Base-by-base conservation (phyloP, 805 yeast species). In the Candida awuae region DNA sequence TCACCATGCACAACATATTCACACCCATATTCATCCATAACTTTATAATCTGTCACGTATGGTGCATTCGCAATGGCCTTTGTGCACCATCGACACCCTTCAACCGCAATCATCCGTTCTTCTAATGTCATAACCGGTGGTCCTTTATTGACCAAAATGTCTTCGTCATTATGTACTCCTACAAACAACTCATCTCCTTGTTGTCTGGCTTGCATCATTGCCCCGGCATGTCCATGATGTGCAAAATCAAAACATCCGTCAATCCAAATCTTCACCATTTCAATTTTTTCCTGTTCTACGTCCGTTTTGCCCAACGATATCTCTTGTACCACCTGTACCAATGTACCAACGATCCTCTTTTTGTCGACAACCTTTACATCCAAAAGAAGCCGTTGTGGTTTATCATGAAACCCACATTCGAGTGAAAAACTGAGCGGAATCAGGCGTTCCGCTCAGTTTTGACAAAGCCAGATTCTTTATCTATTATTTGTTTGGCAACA, bases 191-290 rank as follows among this genome's bases (percentile, higher is more conserved):
- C 85, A 20, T 67, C 65, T 8, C 95, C 95, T 14, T 83, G 70
- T 51, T 80, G 84, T 29, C 94, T 71, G 1, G 98, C 96, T 58
- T 92, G 98, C 41, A 84, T 63, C 74, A 92, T 78, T 16, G 97
- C 98, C 22, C 97, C 97, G 3, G 97, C 94, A 53, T 92, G 98
- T 59, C 94, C 97, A 55, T 92, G 97, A 58, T 92, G 98, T 30
- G 95, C 85, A 63, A 92, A 92, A 60, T 92, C 98, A 62, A 92
- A 92, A 58, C 98, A 92, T 0, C 98, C 98, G 59, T 92, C 98
- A 21, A 92, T 77, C 98, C 98, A 92, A 43, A 90, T 81, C 37
- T 81, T 63, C 35, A 9, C 28, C 28, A 25, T 25, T 25, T n/a
- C n/a, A n/a, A 66, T 53, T 28, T 68, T 55, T 10, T 35, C 27